Percentiles rank a stretch among this genome's conserved stretches.
These are phyloP conservation scores for Rugonectria rugulosa DNA, from an alignment of 2,329 filamentous ascomycete genomes.

Conservation along the genomic window DNA sequence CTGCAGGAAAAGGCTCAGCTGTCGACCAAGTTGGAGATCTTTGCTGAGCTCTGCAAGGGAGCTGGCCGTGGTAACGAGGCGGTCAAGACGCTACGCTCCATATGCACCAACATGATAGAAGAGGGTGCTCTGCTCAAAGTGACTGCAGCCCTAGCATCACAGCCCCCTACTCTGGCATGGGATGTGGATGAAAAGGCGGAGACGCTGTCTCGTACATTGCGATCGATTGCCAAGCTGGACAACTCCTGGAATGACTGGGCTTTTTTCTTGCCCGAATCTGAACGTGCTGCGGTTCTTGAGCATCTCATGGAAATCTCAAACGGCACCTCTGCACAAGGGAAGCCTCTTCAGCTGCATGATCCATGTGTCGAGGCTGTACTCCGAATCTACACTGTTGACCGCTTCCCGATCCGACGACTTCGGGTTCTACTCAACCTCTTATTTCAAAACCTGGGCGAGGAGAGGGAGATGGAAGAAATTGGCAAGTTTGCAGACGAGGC, in stretches of 20 bases:
- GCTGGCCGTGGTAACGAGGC: conserved; percentile 64
- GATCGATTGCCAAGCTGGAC: conserved; percentile 66
- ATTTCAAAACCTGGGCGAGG: conserved; percentile 56
- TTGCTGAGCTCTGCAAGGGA: conserved; percentile 67
- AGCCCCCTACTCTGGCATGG: conserved; percentile 63
- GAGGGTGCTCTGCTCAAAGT: conserved; percentile 64
- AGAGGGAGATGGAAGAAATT: conserved; percentile 49
- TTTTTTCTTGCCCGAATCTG: conserved; percentile 57
- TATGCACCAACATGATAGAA: conserved; percentile 68
- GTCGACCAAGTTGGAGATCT: conserved; percentile 69
- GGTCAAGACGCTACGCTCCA: conserved; percentile 62
- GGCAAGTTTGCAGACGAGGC: conserved; percentile 49
- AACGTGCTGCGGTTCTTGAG: conserved; percentile 66
- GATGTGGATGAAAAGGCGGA: conserved; percentile 56
- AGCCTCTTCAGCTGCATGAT: conserved; percentile 52
- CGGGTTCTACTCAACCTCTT: conserved; percentile 60
- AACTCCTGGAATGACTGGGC: conserved; percentile 65
- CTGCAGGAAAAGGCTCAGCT: conserved; percentile 69
- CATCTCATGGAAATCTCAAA: conserved; percentile 63
- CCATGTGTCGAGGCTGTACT: conserved; percentile 56
- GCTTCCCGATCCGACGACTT: conserved; percentile 61
- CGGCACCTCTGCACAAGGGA: conserved; percentile 43
- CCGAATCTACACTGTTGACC: conserved; percentile 57
- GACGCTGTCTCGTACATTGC: conserved; percentile 65
- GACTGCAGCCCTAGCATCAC: conserved; percentile 55